Percentiles rank a stretch among this genome's conserved stretches.
These are phyloP conservation scores for Calonectria ilicicola DNA, from an alignment of 2,329 filamentous ascomycete genomes.

Conservation along the genomic window DNA sequence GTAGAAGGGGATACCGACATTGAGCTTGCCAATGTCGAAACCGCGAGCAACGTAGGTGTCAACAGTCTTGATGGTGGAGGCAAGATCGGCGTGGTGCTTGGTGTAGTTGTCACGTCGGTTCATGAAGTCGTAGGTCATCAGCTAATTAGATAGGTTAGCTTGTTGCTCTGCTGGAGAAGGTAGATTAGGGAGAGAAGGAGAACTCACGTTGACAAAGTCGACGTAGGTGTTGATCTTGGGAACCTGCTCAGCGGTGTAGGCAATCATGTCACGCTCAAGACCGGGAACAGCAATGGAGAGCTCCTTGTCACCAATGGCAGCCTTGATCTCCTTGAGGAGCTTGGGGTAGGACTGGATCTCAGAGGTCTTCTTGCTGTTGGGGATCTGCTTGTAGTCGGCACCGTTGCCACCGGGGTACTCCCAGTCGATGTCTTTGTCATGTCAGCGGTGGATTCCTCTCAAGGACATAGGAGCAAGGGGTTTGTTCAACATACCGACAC, in stretches of 20 bases:
- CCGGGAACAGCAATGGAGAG: constrained; percentile 78
- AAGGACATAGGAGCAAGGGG: not conserved
- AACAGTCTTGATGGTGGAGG: constrained; percentile 66
- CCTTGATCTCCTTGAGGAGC: constrained; percentile 69
- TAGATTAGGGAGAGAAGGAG: too few relatives aligned
- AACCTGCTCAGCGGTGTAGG: constrained; percentile 68
- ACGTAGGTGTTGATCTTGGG: constrained; percentile 70
- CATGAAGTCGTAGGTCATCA: constrained; percentile 81
- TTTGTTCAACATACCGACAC: constrained; percentile 58
- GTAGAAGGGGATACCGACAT: constrained; percentile 77
- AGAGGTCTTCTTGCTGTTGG: constrained; percentile 68
- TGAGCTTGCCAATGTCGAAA: constrained; percentile 66
- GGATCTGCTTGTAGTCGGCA: constrained; percentile 72
- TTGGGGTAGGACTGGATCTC: constrained; percentile 73
- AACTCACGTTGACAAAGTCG: constrained; percentile 71
- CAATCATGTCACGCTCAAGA: constrained; percentile 73
- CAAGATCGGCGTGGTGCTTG: constrained; percentile 64
- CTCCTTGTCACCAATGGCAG: constrained; percentile 68
- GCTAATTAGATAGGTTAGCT: constrained; percentile 34
- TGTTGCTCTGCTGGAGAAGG: rapidly evolving
- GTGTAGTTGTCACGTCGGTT: constrained; percentile 77
- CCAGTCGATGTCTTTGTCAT: constrained; percentile 72
- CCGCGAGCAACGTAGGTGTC: constrained; percentile 71
- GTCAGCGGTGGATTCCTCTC: not conserved
- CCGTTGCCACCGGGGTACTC: constrained; percentile 74